phyloP scores from a whole-genome alignment of 2,329 filamentous ascomycete species.

The Ceratocystis cubensis region DNA sequence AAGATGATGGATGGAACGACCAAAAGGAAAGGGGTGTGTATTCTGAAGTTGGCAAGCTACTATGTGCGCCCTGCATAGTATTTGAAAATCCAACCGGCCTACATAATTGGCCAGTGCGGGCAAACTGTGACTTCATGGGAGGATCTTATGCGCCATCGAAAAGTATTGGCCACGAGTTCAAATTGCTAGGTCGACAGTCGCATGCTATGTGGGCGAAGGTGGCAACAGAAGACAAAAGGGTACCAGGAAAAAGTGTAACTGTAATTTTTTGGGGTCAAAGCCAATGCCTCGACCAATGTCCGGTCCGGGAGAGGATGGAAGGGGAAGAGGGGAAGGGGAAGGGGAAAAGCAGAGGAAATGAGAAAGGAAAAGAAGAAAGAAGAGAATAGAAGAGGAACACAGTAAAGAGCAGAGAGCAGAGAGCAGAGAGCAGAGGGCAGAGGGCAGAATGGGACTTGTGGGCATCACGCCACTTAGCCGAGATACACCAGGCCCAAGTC shows the following conservation, averaged over 20 bases:
- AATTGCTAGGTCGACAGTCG: background rate
- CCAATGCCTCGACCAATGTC: background rate
- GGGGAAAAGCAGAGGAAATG: background rate
- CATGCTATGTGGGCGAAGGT: background rate
- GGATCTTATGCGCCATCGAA: background rate
- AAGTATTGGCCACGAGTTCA: constrained; percentile 3
- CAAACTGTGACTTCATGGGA: background rate
- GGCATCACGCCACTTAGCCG: background rate
- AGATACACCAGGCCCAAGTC: background rate
- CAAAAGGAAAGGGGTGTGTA: background rate
- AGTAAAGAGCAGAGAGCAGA: background rate
- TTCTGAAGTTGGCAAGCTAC: background rate
- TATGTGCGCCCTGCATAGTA: background rate
- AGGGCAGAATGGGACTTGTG: background rate
- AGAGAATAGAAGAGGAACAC: background rate
- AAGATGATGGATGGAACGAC: background rate
- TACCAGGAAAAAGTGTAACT: background rate
- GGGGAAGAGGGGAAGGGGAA: background rate
- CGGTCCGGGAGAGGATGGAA: too few species aligned
- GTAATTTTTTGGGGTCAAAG: background rate
- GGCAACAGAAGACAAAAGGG: constrained; percentile 1
- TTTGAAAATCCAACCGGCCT: background rate
- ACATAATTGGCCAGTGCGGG: background rate
- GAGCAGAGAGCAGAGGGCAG: background rate
- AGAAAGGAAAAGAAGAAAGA: too few species aligned